phyloP scores from a whole-genome alignment of 169 alveolate species.

The Neospora caninum region DNA sequence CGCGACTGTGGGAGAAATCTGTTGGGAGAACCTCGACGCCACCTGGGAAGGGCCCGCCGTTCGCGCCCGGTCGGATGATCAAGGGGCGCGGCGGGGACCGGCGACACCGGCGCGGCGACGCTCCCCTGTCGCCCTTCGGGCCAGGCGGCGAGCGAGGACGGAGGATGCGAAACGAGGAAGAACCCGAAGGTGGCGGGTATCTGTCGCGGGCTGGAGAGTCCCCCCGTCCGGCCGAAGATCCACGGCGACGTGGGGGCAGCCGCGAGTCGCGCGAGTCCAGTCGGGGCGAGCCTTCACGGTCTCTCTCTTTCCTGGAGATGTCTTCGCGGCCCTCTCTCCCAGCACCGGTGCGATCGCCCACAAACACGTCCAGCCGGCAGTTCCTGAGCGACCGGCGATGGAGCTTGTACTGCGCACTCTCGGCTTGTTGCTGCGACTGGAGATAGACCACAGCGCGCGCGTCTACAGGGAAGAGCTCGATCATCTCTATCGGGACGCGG shows the following conservation, averaged over 20 bases:
- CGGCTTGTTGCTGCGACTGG: neutral
- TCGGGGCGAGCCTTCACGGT: too few relatives aligned
- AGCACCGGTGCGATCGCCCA: neutral
- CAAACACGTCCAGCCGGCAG: neutral
- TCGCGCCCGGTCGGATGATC: neutral
- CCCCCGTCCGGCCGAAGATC: neutral
- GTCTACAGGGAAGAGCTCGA: neutral
- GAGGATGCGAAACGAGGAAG: neutral
- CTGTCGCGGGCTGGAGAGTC: neutral
- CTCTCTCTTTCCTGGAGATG: neutral
- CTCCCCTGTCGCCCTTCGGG: too few relatives aligned
- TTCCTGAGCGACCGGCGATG: neutral
- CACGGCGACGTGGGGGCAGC: neutral
- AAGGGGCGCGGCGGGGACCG: constrained; percentile 9
- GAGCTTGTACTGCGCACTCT: neutral
- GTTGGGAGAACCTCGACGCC: neutral
- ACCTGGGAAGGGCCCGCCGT: neutral
- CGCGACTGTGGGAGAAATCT: neutral
- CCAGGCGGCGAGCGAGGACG: neutral
- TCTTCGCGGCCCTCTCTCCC: neutral
- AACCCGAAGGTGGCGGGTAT: neutral
- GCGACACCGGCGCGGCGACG: neutral
- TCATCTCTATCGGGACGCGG: neutral
- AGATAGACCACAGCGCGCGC: neutral
- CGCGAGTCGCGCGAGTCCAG: neutral